Evolutionary conservation across 176 grass and related monocot genomes (phyloP).

Genomic region (Carex kokanica): DNA sequence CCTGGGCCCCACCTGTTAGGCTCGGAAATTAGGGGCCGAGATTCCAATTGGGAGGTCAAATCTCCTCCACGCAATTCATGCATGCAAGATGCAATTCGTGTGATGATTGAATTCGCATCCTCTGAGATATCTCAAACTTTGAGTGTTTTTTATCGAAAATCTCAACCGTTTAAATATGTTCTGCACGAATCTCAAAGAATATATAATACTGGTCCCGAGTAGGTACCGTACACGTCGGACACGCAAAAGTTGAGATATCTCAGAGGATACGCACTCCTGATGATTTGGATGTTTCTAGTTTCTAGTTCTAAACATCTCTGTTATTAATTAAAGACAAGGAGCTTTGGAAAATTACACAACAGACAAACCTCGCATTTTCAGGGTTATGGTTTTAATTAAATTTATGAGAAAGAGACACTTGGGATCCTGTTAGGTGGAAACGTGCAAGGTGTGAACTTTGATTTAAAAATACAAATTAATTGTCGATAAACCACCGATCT

Average conservation of each 20-base stretch:
- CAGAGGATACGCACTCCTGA: too few relatives aligned
- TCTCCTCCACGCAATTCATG: neutral
- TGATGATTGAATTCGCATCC: neutral
- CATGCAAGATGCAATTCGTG: neutral
- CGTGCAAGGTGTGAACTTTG: neutral
- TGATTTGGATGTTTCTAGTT: neutral
- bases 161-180: too few relatives aligned
- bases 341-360: conserved; percentile 4
- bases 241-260: too few relatives aligned
- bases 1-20: neutral
- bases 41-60: neutral
- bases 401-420: neutral
- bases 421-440: neutral
- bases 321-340: neutral
- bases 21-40: neutral
- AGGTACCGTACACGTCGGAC: too few relatives aligned
- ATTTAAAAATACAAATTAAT: neutral
- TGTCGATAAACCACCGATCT: neutral
- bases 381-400: neutral
- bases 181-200: too few relatives aligned
- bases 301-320: neutral
- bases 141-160: too few relatives aligned
- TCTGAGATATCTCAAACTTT: too few relatives aligned
- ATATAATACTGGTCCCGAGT: too few relatives aligned
- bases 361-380: neutral